Conservation (phyloP, 1,284 basidiomycete species). For the Marasmius fiardii region DNA sequence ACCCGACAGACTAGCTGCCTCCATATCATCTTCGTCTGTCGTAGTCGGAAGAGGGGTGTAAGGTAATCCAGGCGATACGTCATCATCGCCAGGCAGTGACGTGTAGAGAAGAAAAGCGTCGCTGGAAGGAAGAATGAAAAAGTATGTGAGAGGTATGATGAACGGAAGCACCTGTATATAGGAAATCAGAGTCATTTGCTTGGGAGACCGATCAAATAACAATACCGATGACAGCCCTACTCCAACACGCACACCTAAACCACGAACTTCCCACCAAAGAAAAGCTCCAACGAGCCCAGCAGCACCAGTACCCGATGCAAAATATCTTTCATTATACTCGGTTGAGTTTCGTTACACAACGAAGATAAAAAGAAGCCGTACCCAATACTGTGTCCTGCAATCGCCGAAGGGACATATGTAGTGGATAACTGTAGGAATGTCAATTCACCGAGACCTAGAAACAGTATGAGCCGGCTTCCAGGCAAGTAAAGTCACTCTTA, state of each 20-base stretch:
- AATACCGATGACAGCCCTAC: conserved; percentile 76
- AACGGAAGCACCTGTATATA: conserved; percentile 68
- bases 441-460: conserved; percentile 86
- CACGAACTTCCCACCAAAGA: conserved; percentile 92
- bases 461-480: not conserved
- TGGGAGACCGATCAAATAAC: conserved; percentile 3
- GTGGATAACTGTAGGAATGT: conserved; percentile 95
- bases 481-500: conserved; percentile 18
- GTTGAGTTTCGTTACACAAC: too few relatives aligned
- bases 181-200: not conserved
- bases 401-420: conserved; percentile 66
- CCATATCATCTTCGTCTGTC: conserved; percentile 33
- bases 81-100: conserved; percentile 27
- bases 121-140: conserved; percentile 67
- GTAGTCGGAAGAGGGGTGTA: conserved; percentile 54
- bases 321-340: conserved; percentile 50
- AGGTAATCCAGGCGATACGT: conserved; percentile 33
- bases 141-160: conserved; percentile 71
- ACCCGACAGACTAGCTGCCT: conserved; percentile 29
- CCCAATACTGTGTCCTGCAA: conserved; percentile 72
- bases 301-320: conserved; percentile 90
- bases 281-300: conserved; percentile 92
- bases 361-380: conserved; percentile 27
- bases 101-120: conserved; percentile 41
- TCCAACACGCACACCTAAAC: conserved; percentile 80